Evolutionary conservation across 148 eudicot species (phyloP), one percentile per base, ranked within the genome.

Genomic region (Camellia sinensis): DNA sequence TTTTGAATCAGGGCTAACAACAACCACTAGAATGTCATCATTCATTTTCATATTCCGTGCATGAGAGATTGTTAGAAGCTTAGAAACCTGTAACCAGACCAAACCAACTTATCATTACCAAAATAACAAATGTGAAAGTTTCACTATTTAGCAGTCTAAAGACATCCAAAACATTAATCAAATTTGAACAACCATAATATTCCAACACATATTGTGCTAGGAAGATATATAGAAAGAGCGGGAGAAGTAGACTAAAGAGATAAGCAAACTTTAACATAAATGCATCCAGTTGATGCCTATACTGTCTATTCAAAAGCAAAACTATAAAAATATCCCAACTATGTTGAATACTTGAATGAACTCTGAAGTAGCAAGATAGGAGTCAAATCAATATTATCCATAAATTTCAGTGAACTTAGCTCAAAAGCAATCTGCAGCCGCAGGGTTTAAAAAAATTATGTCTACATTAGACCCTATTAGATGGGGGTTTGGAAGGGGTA

Each of bases 1-100:
- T 87, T 92, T 96, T 41, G 92, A 95, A 87, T 93, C 94, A 57
- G 98, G 94, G 84, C 97, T 96, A 73, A 88, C 87, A 74, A 87
- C 97, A 84, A 96, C 89, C 80, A 85, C 97, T 71, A 93, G 78
- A 84, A 92, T 91, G 81, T 93, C 98, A 78, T 90, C 93, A 78
- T 91, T 90, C 99, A 96, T 85, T 82, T 89, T 89, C 84, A 92
- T 76, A 69, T 87, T 89, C 87, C 87, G 88, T 78, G 78, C 84
- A 78, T 90, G 87, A 79, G 97, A 86, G 63, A 90, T 90, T 57
- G 95, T 90, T 60, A 92, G 73, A 29, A 82, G 84, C 82, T 89
- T 87, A 8, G 86, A 76, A 73, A 80, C 96, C 99, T 95, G 91
- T 9, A 76, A 85, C 79, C 11, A 64, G 37, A 66, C 29, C 71